Conservation (phyloP, 192 early-diverging fungal genomes). For the Diversispora epigaea region DNA sequence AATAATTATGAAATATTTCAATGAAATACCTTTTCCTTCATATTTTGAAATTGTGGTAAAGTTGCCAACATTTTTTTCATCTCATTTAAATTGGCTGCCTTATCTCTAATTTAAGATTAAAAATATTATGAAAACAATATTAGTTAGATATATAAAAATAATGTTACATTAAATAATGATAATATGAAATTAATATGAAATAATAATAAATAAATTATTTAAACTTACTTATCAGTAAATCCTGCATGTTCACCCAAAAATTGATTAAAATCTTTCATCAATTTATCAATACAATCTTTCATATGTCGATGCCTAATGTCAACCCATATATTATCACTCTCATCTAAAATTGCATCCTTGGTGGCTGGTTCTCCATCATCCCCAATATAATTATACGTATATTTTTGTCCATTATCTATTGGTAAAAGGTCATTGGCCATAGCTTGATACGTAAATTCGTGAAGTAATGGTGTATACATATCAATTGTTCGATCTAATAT, state of each 20-base stretch:
- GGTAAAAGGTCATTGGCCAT: conserved; percentile 91
- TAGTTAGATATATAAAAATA: background rate
- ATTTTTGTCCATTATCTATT: conserved; percentile 66
- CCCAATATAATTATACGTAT: conserved; percentile 54
- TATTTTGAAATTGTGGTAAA: conserved; percentile 78
- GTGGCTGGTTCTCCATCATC: conserved; percentile 45
- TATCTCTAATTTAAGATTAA: conserved; percentile 40
- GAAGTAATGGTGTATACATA: conserved; percentile 83
- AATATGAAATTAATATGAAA: background rate
- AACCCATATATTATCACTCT: conserved; percentile 77
- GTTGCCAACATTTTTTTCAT: conserved; percentile 86
- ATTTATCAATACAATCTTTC: conserved; percentile 71
- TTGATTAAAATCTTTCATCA: conserved; percentile 72
- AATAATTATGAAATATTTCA: background rate
- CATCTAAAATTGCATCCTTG: conserved; percentile 63
- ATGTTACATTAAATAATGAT: background rate
- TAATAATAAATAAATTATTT: conserved; percentile 6
- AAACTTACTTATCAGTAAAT: conserved; percentile 34
- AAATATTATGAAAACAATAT: background rate
- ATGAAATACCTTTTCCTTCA: conserved; percentile 44
- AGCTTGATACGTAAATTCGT: conserved; percentile 99
- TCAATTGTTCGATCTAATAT: conserved; percentile 93
- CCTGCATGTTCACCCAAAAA: conserved; percentile 81
- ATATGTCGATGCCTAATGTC: conserved; percentile 79
- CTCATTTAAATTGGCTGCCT: conserved; percentile 67